Evolutionary conservation across 2,329 filamentous ascomycete species (phyloP), one percentile per base, ranked within the genome.

Genomic region (Cadophora sp.): DNA sequence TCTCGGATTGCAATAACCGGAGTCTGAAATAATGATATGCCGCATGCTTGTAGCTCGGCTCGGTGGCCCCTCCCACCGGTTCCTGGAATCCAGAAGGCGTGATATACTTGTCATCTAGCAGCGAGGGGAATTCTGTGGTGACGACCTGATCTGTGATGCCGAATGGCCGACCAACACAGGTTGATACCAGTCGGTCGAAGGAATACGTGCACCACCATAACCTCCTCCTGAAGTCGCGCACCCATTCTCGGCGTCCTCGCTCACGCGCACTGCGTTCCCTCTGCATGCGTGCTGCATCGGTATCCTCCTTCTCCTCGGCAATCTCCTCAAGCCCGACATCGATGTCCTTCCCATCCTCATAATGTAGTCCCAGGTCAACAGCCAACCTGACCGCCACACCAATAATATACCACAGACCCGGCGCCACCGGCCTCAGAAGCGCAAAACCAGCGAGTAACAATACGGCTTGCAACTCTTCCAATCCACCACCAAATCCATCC

Each of bases 151-250:
- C 96, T n/a, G 92, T 94, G 71, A 98, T 93, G 34, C 95, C 94
- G 76, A 97, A 97, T 7, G 95, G 96, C 65, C 95, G 86, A 46
- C 95, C 95, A 29, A 98, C 95, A 74, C 94, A 97, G 26, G 93
- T 94, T 76, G 93, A 96, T 62, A 98, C 95, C 5, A 98, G 88
- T n/a, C 95, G 88, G 79, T 98, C 95, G 65, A 98, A 89, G 5
- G 93, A 95, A 80, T 98, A 98, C 1, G 94, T 94, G 81, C 94
- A 97, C 95, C 96, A 98, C 94, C 94, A 98, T 16, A 98, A 83
- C 37, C 95, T 87, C 66, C 95, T 87, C 62, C 94, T 89, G 71
- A 97, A 86, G 78, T 98, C 96, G 64, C 95, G 89, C 48, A 93
- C 86, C 86, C 93, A 97, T 79, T 97, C 89, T 67, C 92, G 87